phyloP scores from a whole-genome alignment of 306 rosid species.

The Vicia sativa region DNA sequence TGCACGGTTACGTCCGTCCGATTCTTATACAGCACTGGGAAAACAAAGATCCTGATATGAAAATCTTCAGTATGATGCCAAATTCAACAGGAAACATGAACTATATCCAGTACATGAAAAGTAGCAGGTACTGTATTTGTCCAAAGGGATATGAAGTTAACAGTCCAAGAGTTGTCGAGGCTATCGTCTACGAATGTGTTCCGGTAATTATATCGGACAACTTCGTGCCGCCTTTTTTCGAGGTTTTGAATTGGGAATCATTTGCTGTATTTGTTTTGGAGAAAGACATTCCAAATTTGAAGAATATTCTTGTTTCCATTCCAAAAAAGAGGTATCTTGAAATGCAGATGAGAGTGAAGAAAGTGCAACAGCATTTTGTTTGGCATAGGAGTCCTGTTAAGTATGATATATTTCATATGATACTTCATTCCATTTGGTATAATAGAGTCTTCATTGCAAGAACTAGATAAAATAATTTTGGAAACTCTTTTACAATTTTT shows the following conservation, averaged over 20 bases:
- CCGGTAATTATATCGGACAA: constrained; percentile 89
- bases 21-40: constrained; percentile 81
- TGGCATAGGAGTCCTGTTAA: constrained; percentile 81
- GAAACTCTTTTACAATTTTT: too few species aligned
- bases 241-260: constrained; percentile 82
- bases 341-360: constrained; percentile 75
- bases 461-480: constrained; percentile 31
- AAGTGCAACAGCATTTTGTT: constrained; percentile 84
- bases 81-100: constrained; percentile 55
- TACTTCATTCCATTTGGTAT: constrained; percentile 86
- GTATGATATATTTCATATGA: constrained; percentile 92
- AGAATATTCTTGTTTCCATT: constrained; percentile 74
- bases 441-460: constrained; percentile 65
- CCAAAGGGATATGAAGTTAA: constrained; percentile 93
- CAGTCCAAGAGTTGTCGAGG: constrained; percentile 94
- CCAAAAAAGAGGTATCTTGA: constrained; percentile 61
- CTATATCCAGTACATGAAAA: constrained; percentile 78
- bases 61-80: constrained; percentile 65
- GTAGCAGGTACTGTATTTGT: constrained; percentile 90
- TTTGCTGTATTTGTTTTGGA: constrained; percentile 84
- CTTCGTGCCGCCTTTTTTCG: constrained; percentile 87
- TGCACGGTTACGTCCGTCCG: constrained; percentile 85
- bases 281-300: constrained; percentile 81
- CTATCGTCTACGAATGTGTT: constrained; percentile 81
- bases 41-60: constrained; percentile 89